Evolutionary conservation across 2,329 filamentous ascomycete species (phyloP).

Genomic region (Aspergillus sp.): DNA sequence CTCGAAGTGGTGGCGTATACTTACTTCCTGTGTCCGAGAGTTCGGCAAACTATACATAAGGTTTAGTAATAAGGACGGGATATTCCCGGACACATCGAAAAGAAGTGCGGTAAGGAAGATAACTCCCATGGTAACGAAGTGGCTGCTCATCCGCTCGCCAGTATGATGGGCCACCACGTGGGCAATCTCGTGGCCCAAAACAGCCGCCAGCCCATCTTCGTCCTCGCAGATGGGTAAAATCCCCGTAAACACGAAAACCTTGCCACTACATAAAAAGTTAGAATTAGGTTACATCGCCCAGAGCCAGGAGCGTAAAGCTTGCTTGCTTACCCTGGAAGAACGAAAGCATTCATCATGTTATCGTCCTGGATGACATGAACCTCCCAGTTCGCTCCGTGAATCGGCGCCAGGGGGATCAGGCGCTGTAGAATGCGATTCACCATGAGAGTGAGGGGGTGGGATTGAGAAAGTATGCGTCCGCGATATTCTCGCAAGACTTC

Average conservation of each 20-base stretch:
- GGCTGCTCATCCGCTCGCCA: constrained; percentile 55
- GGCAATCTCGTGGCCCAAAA: constrained; percentile 64
- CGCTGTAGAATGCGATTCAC: constrained; percentile 55
- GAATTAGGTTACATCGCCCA: constrained; percentile 2
- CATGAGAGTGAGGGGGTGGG: constrained; percentile 48
- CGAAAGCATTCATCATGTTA: constrained; percentile 58
- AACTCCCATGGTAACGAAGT: constrained; percentile 32
- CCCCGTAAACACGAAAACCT: constrained; percentile 65
- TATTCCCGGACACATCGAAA: constrained; percentile 42
- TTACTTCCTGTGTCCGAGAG: constrained; percentile 56
- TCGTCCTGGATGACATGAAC: constrained; percentile 58
- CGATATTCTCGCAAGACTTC: constrained; percentile 49
- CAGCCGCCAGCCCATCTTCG: constrained; percentile 60
- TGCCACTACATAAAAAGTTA: constrained; percentile 43
- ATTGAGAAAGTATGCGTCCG: constrained; percentile 49
- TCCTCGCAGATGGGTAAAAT: constrained; percentile 57
- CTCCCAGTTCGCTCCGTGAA: constrained; percentile 52
- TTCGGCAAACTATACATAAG: constrained; percentile 55
- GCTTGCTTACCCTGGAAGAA: constrained; percentile 53
- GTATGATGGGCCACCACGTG: constrained; percentile 60
- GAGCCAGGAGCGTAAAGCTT: constrained; percentile 10
- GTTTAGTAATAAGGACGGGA: constrained; percentile 45
- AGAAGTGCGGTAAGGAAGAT: constrained; percentile 29
- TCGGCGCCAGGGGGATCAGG: constrained; percentile 53
- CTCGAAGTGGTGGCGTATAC: neutral